Conservation (phyloP, 2,329 filamentous ascomycete species). For the Daldinia sp. region DNA sequence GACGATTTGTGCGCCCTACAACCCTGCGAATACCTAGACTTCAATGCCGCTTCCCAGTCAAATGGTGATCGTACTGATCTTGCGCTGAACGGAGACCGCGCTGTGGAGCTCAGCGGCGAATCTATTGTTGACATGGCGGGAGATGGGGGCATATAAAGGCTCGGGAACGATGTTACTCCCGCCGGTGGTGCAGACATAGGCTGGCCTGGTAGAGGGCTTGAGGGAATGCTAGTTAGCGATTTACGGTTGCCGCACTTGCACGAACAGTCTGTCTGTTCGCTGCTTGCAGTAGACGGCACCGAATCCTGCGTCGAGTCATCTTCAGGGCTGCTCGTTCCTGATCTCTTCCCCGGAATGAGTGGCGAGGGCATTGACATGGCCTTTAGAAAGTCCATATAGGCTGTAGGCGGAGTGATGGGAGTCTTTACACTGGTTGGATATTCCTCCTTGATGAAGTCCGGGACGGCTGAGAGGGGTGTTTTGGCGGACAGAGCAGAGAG, state of each 20-base stretch:
- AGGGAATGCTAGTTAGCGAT: slow-evolving; percentile 59
- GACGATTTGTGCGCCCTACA: slow-evolving; percentile 66
- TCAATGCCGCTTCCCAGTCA: slow-evolving; percentile 81
- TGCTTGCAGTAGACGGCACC: slow-evolving; percentile 68
- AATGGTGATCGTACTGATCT: slow-evolving; percentile 75
- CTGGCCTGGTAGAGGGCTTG: slow-evolving; percentile 65
- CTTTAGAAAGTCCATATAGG: slow-evolving; percentile 94
- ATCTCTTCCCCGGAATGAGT: slow-evolving; percentile 67
- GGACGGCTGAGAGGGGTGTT: slow-evolving; percentile 74
- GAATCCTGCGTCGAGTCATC: slow-evolving; percentile 59
- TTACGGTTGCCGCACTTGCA: slow-evolving; percentile 68
- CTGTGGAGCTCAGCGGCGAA: slow-evolving; percentile 75
- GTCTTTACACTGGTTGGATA: slow-evolving; percentile 74
- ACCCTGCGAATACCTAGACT: slow-evolving; percentile 72
- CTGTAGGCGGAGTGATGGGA: slow-evolving; percentile 88
- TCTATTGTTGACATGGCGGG: slow-evolving; percentile 75
- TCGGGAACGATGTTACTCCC: slow-evolving; percentile 70
- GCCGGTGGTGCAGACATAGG: slow-evolving; percentile 72
- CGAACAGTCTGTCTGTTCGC: slow-evolving; percentile 67
- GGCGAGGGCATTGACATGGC: slow-evolving; percentile 82
- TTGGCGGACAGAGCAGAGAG: slow-evolving; percentile 72
- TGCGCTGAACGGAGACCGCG: slow-evolving; percentile 80
- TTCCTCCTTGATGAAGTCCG: slow-evolving; percentile 74
- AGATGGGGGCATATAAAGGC: slow-evolving; percentile 82
- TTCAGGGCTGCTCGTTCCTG: slow-evolving; percentile 59